Percentiles rank a stretch among this genome's conserved stretches.
These are phyloP conservation scores for Dunaliella salina DNA, from an alignment of 163 green algal species.

Conservation along the genomic window DNA sequence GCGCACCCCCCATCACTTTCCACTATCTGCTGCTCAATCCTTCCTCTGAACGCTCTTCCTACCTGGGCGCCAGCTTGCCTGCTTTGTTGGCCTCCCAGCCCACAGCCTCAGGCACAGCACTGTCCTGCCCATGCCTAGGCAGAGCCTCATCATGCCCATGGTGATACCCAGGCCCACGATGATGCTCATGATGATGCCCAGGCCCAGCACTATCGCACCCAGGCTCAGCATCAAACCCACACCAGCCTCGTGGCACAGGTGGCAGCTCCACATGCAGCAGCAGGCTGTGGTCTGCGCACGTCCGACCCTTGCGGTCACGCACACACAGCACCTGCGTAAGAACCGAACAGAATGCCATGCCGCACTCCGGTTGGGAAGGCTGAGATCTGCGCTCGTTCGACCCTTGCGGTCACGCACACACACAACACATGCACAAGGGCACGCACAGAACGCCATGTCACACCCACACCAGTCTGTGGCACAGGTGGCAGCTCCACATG, in stretches of 20 bases:
- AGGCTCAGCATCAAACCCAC: constrained; percentile 1
- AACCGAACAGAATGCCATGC: too few relatives aligned
- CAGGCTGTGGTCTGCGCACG: constrained; percentile 33
- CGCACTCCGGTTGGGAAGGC: too few relatives aligned
- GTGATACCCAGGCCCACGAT: too few relatives aligned
- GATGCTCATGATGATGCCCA: too few relatives aligned
- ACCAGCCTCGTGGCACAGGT: constrained; percentile 22
- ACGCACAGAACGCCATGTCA: too few relatives aligned
- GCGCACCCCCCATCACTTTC: too few relatives aligned
- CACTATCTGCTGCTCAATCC: too few relatives aligned
- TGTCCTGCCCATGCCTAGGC: neutral
- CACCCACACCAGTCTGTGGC: constrained; percentile 16
- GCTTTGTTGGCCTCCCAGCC: constrained; percentile 75
- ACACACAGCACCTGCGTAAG: constrained; percentile 61
- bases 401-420: too few relatives aligned
- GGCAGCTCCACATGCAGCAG: constrained; percentile 35
- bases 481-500: constrained; percentile 30
- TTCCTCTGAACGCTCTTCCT: constrained; percentile 2
- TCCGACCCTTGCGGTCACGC: constrained; percentile 38
- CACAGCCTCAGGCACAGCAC: constrained; percentile 32
- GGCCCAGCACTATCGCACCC: neutral
- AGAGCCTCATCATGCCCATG: too few relatives aligned
- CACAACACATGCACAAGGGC: too few relatives aligned
- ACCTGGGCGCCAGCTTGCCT: constrained; percentile 56
- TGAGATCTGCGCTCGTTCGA: too few relatives aligned